Evolutionary conservation across 331 rosid species (phyloP), one percentile per base, ranked within the genome.

Genomic region (Quercus lobata): DNA sequence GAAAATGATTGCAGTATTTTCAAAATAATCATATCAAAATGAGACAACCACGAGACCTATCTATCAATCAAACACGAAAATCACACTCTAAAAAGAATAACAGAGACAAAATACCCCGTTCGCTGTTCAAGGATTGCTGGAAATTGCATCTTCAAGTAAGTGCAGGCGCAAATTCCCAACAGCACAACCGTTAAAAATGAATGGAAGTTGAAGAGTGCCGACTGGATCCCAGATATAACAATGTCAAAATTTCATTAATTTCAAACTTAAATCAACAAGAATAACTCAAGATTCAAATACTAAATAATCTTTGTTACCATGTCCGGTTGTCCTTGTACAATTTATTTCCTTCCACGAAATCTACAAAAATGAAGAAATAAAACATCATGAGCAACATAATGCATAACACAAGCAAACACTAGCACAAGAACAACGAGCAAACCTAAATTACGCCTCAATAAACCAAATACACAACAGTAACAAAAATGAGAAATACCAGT

Each of bases 151-250:
- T 86, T 86, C 75, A 86, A 65, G 78, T 74, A 86, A 58, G 90
- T 86, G 80, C 89, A 86, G 55, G 87, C 79, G 32, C 89, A 86
- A 71, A 86, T 83, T 37, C 83, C 89, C 80, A 86, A 58, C 29
- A 86, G 87, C 74, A 86, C 82, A 21, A 86, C 89, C n/a, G 87
- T 80, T 24, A 86, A 80, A 81, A 86, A 86, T 1, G 89, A 86
- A 75, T 86, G 89, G 76, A 86, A 86, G 82, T 86, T 86, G 83
- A 86, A 86, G 56, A 86, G 89, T 4, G 85, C 89, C 1, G 89
- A 86, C 87, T 86, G 87, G 81, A 83, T 83, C 49, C 73, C 65
- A 73, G 78, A 15, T 76, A 46, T 53, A 69, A 78, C 9, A 57
- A 73, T 73, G 82, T 86, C 76, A 73, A 80, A 69, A 69, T 10